Evolutionary conservation across 2,329 filamentous ascomycete genomes (phyloP).

Genomic region (Fusarium anthophilum): DNA sequence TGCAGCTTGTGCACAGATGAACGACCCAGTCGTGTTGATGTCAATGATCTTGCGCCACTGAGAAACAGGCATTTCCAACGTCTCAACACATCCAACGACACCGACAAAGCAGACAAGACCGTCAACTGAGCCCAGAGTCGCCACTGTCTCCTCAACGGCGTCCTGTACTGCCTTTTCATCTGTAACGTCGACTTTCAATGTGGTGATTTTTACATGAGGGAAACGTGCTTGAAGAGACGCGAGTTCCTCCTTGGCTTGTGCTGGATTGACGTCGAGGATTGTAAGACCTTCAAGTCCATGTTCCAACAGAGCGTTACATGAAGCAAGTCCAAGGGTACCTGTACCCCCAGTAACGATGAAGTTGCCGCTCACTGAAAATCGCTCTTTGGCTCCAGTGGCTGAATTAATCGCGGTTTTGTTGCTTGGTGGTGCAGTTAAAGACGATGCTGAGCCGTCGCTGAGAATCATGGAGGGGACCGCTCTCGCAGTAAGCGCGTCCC

Average conservation of each 20-base stretch:
- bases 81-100: neutral
- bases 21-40: neutral
- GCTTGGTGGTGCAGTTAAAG: neutral
- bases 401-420: neutral
- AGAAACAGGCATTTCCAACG: neutral
- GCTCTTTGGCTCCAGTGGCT: neutral
- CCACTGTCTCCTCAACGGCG: neutral
- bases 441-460: neutral
- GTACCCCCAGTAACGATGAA: neutral
- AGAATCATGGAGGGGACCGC: neutral
- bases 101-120: neutral
- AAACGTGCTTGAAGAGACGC: neutral
- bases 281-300: neutral
- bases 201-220: fast-evolving
- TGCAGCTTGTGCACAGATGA: neutral
- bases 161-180: neutral
- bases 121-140: neutral
- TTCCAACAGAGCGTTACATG: neutral
- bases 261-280: neutral
- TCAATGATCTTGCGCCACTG: neutral
- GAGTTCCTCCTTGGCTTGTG: neutral
- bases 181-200: neutral
- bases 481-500: neutral
- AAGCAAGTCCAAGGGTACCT: neutral
- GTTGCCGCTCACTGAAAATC: neutral